Conservation (phyloP, 495 filamentous ascomycete genomes). For the Glutinoglossum americanum region DNA sequence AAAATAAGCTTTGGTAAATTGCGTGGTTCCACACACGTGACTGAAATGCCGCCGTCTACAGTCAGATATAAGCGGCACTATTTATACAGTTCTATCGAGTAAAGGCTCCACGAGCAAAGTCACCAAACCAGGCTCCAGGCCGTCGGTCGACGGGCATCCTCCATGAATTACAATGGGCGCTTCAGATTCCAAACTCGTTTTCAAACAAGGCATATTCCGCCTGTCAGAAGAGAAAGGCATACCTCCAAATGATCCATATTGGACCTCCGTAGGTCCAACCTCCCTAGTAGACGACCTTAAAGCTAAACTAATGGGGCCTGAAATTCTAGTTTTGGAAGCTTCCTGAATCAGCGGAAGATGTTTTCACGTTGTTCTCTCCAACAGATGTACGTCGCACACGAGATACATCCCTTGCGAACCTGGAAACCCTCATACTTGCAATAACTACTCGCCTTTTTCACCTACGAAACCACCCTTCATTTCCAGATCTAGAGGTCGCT, state of each 20-base stretch:
- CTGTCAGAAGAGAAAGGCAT: constrained; percentile 82
- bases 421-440: constrained; percentile 74
- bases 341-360: constrained; percentile 84
- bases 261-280: constrained; percentile 51
- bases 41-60: not conserved
- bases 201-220: constrained; percentile 97
- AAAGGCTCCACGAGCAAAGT: not conserved
- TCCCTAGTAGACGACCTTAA: not conserved
- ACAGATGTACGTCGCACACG: constrained; percentile 81
- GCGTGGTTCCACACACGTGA: not conserved
- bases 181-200: constrained; percentile 96
- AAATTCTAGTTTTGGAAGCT: constrained; percentile 78
- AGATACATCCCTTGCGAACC: constrained; percentile 68
- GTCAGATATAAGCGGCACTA: not conserved
- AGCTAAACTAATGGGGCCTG: constrained; percentile 7
- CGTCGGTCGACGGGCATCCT: not conserved
- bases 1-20: not conserved
- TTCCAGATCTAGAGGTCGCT: constrained; percentile 74
- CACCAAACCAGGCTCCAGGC: not conserved
- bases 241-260: constrained; percentile 74
- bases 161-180: constrained; percentile 50
- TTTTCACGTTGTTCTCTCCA: constrained; percentile 90
- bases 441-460: constrained; percentile 60
- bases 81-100: not conserved
- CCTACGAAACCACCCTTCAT: constrained; percentile 72